Conservation (phyloP, 2,329 filamentous ascomycete genomes). For the Coniella lustricola region DNA sequence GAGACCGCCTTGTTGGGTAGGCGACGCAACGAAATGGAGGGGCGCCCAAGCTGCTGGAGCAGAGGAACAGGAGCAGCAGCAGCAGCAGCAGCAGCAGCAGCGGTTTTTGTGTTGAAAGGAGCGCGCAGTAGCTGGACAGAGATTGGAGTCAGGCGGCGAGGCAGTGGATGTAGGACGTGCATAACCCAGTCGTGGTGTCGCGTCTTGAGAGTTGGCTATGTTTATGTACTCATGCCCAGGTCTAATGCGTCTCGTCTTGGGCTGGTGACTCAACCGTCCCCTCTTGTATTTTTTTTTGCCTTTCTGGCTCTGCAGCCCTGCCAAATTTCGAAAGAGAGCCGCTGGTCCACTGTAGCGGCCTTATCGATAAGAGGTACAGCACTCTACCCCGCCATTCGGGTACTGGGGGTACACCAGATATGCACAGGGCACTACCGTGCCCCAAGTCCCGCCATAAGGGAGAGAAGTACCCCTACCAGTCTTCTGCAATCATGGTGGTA, state of each 20-base stretch:
- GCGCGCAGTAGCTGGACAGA: too few species aligned
- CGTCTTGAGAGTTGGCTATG: too few species aligned
- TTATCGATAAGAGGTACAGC: slow-evolving; percentile 1
- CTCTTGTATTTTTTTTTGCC: slow-evolving; percentile 1
- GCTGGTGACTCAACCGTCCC: slow-evolving; percentile 13
- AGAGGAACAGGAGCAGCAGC: not conserved
- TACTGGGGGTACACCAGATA: not conserved
- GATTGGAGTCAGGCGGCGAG: not conserved
- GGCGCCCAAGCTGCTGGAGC: slow-evolving; percentile 3
- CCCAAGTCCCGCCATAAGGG: too few species aligned
- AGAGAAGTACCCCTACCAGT: too few species aligned
- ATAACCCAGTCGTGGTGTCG: slow-evolving; percentile 8
- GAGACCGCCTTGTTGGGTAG: not conserved
- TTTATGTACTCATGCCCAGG: not conserved
- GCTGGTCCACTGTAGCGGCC: not conserved
- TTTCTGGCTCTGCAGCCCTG: not conserved
- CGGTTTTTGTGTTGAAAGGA: not conserved
- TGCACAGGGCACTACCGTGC: too few species aligned
- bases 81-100: not conserved
- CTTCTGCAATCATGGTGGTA: too few species aligned
- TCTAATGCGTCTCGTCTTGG: not conserved
- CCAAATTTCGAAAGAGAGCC: not conserved
- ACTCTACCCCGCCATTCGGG: not conserved
- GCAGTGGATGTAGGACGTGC: slow-evolving; percentile 10
- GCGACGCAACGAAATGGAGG: slow-evolving; percentile 6